Evolutionary conservation across 1,139 yeast species (phyloP).

Genomic region (Suhomyces maxii): DNA sequence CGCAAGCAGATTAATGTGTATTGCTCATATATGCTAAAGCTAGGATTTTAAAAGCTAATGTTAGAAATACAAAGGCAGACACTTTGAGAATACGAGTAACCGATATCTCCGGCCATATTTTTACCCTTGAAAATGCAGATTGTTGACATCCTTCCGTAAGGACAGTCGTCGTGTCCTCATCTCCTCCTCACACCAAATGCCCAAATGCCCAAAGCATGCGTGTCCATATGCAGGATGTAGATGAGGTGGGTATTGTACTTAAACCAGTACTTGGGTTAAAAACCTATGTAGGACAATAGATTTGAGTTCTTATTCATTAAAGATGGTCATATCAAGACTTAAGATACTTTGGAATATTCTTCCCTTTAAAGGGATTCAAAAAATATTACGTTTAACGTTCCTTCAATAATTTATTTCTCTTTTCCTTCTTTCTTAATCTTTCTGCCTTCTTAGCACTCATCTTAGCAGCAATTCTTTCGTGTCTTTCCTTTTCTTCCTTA

Average conservation of each 20-base stretch:
- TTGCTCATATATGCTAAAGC: conserved; percentile 7
- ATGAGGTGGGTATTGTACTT: conserved; percentile 4
- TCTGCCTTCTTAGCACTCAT: conserved; percentile 81
- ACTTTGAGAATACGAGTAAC: too few relatives aligned
- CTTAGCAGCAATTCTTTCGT: conserved; percentile 65
- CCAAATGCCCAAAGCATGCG: neutral
- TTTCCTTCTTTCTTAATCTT: conserved; percentile 75
- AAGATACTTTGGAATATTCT: too few relatives aligned
- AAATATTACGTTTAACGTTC: conserved; percentile 44
- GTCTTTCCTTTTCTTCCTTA: conserved; percentile 74
- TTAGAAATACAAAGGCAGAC: neutral
- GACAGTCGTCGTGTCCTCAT: too few relatives aligned
- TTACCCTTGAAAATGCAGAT: neutral
- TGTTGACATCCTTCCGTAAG: neutral
- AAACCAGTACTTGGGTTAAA: neutral
- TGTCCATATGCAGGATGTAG: conserved; percentile 5
- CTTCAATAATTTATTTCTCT: conserved; percentile 75
- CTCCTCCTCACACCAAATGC: too few relatives aligned
- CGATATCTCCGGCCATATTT: neutral
- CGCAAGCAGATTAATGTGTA: conserved; percentile 5
- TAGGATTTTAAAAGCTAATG: neutral
- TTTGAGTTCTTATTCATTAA: too few relatives aligned
- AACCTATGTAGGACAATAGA: too few relatives aligned
- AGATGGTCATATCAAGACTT: too few relatives aligned
- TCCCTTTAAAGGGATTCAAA: too few relatives aligned